phyloP scores from a whole-genome alignment of 2,329 filamentous ascomycete genomes.

The Fusarium drepaniforme region DNA sequence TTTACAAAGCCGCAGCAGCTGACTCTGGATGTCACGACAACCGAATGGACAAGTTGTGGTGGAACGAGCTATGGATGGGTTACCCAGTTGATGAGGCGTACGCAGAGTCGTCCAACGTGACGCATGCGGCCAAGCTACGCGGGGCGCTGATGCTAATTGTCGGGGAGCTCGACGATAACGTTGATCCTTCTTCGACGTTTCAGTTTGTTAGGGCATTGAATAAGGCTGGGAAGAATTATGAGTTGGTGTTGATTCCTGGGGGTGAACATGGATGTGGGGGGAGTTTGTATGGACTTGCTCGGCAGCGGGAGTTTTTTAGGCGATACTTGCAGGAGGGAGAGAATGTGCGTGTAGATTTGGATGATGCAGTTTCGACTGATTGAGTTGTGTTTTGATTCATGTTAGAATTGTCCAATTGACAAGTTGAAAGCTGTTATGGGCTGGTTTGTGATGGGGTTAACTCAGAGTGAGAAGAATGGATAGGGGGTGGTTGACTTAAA shows the following conservation, averaged over 20 bases:
- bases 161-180: conserved; percentile 45
- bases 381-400: neutral
- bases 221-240: conserved; percentile 45
- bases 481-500: neutral
- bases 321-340: conserved; percentile 22
- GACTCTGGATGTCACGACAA: conserved; percentile 49
- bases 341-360: conserved; percentile 13
- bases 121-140: conserved; percentile 44
- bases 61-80: conserved; percentile 50
- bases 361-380: neutral
- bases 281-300: conserved; percentile 30
- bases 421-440: neutral
- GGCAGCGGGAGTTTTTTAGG: conserved; percentile 33
- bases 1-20: conserved; percentile 45
- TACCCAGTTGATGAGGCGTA: conserved; percentile 48
- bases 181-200: conserved; percentile 47
- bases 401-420: neutral
- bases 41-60: conserved; percentile 47
- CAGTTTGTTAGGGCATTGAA: conserved; percentile 45
- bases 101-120: conserved; percentile 43
- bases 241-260: conserved; percentile 44
- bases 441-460: neutral
- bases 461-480: neutral
- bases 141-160: conserved; percentile 46
- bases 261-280: conserved; percentile 35